Base-by-base conservation (phyloP, 352 stramenopile species). In the Phytophthora kernoviae region DNA sequence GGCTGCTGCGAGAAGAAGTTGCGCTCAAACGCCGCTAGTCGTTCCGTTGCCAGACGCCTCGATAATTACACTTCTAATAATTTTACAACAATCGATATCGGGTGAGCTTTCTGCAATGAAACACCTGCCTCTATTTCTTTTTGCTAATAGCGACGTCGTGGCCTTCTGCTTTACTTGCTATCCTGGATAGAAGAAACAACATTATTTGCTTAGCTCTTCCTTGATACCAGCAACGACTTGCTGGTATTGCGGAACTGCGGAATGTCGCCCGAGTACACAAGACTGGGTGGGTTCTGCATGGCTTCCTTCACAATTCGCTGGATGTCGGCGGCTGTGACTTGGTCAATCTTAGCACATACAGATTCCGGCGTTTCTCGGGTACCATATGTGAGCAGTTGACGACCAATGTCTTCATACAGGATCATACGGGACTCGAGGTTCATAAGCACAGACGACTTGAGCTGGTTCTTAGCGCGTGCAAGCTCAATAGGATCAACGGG, bases 391-490 rank as follows among this genome's bases (percentile, higher is more conserved):
- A 99, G 84, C 32, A 99, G 79, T 48, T 99, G 98, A 22, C 98
- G 87, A 3, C 93, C 97, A 69, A 99, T 98, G 80, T 99, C 98
- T 83, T 99, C 98, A 75, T 98, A 99, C 58, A 99, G 69, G 46
- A 99, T 95, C 71, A 99, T 87, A 24, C 98, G 82, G 21, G 89
- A 98, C 83, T 99, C 98, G 43, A 99, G 87, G 67, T 99, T 98
- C 77, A 98, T 99, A 43, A 99, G 83, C 40, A 99, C 91, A 51
- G 97, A 98, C 63, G 92, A 98, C 77, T 99, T 99, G 52, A 99
- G 90, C 92, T 99, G 98, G 79, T 99, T 99, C 75, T 98, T 97
- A 39, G 98, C 98, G 33, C 98, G 92, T 41, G 74, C 61, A 37
- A 99, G 83, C 77, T 99, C 92, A 48, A 90, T 71, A 5, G 78